A percentile compares a stretch with the other conserved stretches of the same genome.
These are phyloP conservation scores for Fusarium palustre DNA, from an alignment of 2,329 filamentous ascomycete species.

Conservation along the genomic window DNA sequence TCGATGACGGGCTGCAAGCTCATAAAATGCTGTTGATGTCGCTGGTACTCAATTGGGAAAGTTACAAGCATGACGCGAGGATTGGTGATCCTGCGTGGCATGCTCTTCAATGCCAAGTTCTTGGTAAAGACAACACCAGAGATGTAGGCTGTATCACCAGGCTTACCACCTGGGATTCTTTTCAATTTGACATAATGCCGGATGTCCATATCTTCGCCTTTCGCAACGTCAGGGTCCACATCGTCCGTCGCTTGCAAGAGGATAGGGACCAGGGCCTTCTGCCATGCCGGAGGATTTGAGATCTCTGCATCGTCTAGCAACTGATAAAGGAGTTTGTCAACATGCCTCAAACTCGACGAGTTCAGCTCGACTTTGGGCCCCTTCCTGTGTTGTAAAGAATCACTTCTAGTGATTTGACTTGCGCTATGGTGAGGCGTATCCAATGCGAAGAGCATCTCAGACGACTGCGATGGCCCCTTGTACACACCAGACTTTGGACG, in stretches of 20 bases:
- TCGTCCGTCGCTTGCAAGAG: slow-evolving; percentile 92
- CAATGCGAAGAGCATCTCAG: slow-evolving; percentile 62
- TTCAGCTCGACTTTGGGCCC: slow-evolving; percentile 87
- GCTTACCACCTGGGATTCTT: slow-evolving; percentile 90
- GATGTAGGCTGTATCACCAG: slow-evolving; percentile 94
- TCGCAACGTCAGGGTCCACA: slow-evolving; percentile 90
- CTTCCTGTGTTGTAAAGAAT: slow-evolving; percentile 81
- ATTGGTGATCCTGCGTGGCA: slow-evolving; percentile 85
- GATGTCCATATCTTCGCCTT: slow-evolving; percentile 95
- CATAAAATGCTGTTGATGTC: slow-evolving; percentile 92
- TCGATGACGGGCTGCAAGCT: slow-evolving; percentile 96
- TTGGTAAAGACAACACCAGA: slow-evolving; percentile 98
- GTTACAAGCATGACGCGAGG: slow-evolving; percentile 93
- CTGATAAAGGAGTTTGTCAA: slow-evolving; percentile 85
- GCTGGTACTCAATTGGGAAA: slow-evolving; percentile 95
- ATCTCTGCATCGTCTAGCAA: slow-evolving; percentile 82
- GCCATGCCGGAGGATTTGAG: slow-evolving; percentile 81
- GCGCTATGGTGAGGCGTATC: slow-evolving; percentile 60
- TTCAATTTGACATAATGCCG: slow-evolving; percentile 98
- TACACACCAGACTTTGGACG: slow-evolving; percentile 69
- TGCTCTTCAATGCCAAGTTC: slow-evolving; percentile 94
- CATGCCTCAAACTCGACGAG: slow-evolving; percentile 86
- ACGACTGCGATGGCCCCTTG: slow-evolving; percentile 66
- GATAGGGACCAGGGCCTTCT: slow-evolving; percentile 90
- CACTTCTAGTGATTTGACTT: slow-evolving; percentile 75